phyloP scores from a whole-genome alignment of 1,139 yeast species.

The Saccharomycopsis hybrid region DNA sequence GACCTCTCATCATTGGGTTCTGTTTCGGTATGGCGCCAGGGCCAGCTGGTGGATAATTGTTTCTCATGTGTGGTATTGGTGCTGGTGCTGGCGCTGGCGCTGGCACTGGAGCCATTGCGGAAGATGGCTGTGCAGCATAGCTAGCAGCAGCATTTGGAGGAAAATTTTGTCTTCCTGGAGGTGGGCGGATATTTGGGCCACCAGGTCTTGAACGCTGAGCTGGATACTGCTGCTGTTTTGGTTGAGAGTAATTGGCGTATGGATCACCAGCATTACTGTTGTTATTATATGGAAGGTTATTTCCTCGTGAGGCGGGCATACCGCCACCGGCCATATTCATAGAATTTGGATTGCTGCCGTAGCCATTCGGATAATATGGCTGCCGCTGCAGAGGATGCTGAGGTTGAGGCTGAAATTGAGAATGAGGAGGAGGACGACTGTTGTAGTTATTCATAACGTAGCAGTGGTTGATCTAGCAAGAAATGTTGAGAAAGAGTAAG shows the following conservation, averaged over 20 bases:
- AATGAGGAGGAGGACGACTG: neutral
- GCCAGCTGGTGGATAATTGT: neutral
- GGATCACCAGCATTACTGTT: conserved; percentile 4
- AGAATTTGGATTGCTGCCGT: neutral
- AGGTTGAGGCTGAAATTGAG: neutral
- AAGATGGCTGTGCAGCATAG: neutral
- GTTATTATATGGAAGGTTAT: neutral
- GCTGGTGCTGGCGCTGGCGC: neutral
- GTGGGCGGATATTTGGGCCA: too few relatives aligned
- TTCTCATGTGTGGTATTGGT: neutral
- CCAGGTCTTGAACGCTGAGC: neutral
- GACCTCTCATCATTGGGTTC: conserved; percentile 6
- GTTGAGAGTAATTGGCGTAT: neutral
- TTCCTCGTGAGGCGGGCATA: conserved; percentile 1
- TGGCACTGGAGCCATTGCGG: neutral
- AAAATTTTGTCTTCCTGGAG: neutral
- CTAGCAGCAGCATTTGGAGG: too few relatives aligned
- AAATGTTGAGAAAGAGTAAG: too few relatives aligned
- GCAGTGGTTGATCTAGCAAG: neutral
- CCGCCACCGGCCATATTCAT: conserved; percentile 4
- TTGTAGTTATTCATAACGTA: conserved; percentile 1
- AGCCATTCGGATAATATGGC: neutral
- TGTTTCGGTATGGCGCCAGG: neutral
- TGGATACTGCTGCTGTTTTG: neutral
- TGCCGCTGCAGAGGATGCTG: neutral